Evolutionary conservation across 1,284 basidiomycete species (phyloP).

Genomic region (Ganoderma meredithae): DNA sequence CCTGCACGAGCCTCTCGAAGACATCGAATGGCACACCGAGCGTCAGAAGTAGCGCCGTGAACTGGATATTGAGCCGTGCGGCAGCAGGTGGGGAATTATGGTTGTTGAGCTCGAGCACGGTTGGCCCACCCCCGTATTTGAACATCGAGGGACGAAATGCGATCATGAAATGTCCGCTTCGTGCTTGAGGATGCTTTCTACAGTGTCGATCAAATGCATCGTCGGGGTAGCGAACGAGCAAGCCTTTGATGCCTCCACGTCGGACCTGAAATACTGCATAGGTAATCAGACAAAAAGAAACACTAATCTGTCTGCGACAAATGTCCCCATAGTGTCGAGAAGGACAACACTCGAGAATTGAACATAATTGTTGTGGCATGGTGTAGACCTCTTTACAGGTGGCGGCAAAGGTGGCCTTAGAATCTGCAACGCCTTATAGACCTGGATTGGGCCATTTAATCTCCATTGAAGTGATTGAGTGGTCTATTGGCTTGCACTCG

Average conservation of each 20-base stretch:
- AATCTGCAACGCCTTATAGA: too few species aligned
- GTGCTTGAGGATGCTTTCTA: neutral
- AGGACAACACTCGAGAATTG: too few species aligned
- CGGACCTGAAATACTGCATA: conserved; percentile 34
- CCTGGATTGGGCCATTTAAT: too few species aligned
- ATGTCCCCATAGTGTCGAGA: too few species aligned
- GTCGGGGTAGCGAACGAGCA: conserved; percentile 35
- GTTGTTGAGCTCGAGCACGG: conserved; percentile 32
- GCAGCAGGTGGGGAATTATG: conserved; percentile 23
- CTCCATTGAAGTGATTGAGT: too few species aligned
- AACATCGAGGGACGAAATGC: conserved; percentile 35
- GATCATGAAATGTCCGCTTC: conserved; percentile 11
- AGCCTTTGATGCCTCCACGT: conserved; percentile 34
- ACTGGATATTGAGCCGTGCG: conserved; percentile 31
- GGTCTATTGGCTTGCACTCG: too few species aligned
- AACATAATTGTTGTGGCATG: too few species aligned
- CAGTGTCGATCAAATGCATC: conserved; percentile 27
- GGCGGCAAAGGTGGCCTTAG: too few species aligned
- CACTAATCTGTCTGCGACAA: too few species aligned
- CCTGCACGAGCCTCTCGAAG: conserved; percentile 29
- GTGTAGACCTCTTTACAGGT: too few species aligned
- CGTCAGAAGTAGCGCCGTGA: conserved; percentile 30
- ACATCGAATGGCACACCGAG: conserved; percentile 23
- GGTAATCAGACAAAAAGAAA: neutral
- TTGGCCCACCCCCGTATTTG: conserved; percentile 35